Evolutionary conservation across 768 basidiomycete species (phyloP).

Genomic region (Agaricus sinodeliciosus): DNA sequence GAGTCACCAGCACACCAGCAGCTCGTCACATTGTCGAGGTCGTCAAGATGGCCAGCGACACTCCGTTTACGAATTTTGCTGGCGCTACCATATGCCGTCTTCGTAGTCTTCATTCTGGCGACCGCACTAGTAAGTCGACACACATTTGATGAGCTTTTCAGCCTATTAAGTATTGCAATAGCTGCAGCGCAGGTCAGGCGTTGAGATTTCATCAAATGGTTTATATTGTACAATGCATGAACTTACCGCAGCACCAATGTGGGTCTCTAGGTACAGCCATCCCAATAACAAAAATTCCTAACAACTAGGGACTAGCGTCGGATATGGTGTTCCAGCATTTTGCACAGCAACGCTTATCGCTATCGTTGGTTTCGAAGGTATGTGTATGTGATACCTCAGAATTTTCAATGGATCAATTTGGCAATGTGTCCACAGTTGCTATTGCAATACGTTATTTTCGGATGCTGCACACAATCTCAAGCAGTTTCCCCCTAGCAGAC

Average conservation of each 20-base stretch:
- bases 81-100: constrained; percentile 29
- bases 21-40: constrained; percentile 3
- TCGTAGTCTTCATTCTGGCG: constrained; percentile 31
- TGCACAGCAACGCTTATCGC: constrained; percentile 32
- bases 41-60: constrained; percentile 11
- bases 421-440: constrained; percentile 24
- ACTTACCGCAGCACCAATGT: constrained; percentile 24
- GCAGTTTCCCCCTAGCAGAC: constrained; percentile 34
- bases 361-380: constrained; percentile 42
- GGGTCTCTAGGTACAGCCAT: constrained; percentile 14
- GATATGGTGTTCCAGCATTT: constrained; percentile 35
- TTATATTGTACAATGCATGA: constrained; percentile 40
- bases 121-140: constrained; percentile 29
- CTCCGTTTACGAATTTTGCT: constrained; percentile 11
- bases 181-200: constrained; percentile 16
- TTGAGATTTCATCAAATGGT: constrained; percentile 30
- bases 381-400: background rate
- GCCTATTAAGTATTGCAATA: constrained; percentile 1
- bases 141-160: background rate
- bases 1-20: constrained; percentile 17
- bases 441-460: constrained; percentile 36
- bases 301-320: constrained; percentile 14
- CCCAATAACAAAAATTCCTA: background rate
- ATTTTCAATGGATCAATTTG: background rate
- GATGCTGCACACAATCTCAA: constrained; percentile 28